Percentiles rank a stretch among this genome's conserved stretches.
phyloP scores from a whole-genome alignment of 1,284 basidiomycete species.

The Sanghuangporus weigelae region DNA sequence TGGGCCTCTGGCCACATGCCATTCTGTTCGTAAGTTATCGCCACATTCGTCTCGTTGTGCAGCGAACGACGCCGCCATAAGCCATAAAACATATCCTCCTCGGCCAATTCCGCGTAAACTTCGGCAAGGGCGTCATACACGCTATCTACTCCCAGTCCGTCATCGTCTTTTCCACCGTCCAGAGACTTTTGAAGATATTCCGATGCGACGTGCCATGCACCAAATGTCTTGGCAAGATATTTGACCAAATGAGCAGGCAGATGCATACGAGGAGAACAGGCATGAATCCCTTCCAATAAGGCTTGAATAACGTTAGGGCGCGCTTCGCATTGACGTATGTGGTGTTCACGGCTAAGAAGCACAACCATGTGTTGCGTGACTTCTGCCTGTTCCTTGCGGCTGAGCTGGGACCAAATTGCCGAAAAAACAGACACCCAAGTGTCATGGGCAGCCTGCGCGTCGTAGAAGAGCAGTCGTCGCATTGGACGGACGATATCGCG shows the following conservation, averaged over 20 bases:
- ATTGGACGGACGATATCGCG: conserved; percentile 70
- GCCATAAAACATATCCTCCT: conserved; percentile 98
- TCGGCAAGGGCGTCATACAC: conserved; percentile 92
- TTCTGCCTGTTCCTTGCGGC: conserved; percentile 84
- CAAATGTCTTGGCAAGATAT: conserved; percentile 94
- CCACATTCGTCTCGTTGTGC: conserved; percentile 89
- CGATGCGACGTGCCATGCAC: conserved; percentile 90
- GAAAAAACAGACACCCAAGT: conserved; percentile 92
- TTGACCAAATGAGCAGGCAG: conserved; percentile 95
- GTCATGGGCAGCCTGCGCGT: conserved; percentile 73
- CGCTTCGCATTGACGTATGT: conserved; percentile 82
- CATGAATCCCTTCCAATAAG: conserved; percentile 78
- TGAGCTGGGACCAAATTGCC: conserved; percentile 84
- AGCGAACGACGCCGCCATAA: conserved; percentile 89
- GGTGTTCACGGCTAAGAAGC: conserved; percentile 91
- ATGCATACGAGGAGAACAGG: conserved; percentile 82
- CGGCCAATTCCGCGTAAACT: conserved; percentile 91
- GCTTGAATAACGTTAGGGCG: conserved; percentile 97
- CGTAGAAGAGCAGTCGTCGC: conserved; percentile 81
- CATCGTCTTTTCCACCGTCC: conserved; percentile 76
- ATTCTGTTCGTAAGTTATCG: conserved; percentile 92
- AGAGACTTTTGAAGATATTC: conserved; percentile 85
- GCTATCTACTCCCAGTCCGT: conserved; percentile 76
- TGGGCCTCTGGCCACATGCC: conserved; percentile 97
- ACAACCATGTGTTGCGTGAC: conserved; percentile 88